These are phyloP conservation scores for Colletotrichum destructivum DNA, from an alignment of 2,329 filamentous ascomycete species.

Conservation along the genomic window DNA sequence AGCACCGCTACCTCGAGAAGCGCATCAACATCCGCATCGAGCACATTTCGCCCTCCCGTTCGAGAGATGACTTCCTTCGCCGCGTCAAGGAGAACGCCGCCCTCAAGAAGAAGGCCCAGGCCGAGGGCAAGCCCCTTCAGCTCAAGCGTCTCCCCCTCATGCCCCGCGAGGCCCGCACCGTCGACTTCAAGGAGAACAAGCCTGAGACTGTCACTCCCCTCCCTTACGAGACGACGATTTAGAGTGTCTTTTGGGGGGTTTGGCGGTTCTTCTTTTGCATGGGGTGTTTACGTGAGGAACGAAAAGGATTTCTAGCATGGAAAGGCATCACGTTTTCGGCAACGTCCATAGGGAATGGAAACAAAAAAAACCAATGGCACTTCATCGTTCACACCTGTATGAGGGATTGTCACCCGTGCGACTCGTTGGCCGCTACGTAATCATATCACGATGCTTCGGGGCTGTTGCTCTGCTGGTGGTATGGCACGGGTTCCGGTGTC, in stretches of 20 bases:
- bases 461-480: constrained; percentile 8
- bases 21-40: constrained; percentile 99
- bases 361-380: constrained; percentile 43
- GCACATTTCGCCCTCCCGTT: constrained; percentile 95
- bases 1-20: constrained; percentile 99
- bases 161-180: constrained; percentile 85
- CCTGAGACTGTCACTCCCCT: constrained; percentile 94
- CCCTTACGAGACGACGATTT: constrained; percentile 99
- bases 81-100: constrained; percentile 97
- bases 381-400: constrained; percentile 31
- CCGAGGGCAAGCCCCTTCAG: constrained; percentile 87
- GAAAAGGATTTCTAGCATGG: constrained; percentile 45
- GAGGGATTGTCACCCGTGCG: constrained; percentile 30
- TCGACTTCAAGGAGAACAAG: constrained; percentile 85
- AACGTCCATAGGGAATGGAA: constrained; percentile 45
- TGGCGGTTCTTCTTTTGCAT: constrained; percentile 44
- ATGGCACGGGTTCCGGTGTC: constrained; percentile 29
- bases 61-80: constrained; percentile 95
- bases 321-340: constrained; percentile 45
- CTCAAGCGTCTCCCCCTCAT: constrained; percentile 90
- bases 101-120: constrained; percentile 94
- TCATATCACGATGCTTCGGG: constrained; percentile 13
- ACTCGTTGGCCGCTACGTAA: constrained; percentile 19
- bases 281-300: constrained; percentile 46
- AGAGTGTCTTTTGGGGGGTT: constrained; percentile 57